Base-by-base conservation (phyloP, 2,329 filamentous ascomycete species). In the Lasiodiplodia theobromae region DNA sequence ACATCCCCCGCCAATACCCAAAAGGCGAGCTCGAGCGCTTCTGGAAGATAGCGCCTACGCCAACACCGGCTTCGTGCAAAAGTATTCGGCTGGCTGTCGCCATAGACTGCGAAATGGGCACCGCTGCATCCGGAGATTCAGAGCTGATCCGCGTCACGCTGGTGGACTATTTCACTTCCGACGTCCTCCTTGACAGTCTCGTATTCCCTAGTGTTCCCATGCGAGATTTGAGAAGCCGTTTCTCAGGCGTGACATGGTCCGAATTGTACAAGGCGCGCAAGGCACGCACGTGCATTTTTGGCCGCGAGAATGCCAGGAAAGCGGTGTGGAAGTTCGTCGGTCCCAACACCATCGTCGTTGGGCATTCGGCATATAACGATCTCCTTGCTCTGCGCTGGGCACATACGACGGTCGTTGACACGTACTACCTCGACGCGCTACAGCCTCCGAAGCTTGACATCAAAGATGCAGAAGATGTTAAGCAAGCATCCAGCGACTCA, bases 61-160 rank as follows among this genome's bases (percentile, higher is more conserved):
- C 57, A 1, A 16, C 5, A 16, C 57, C 37, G 8, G 18, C 2
- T 4, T 21, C 34, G 12, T 3, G 3, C 23, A 18, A 5, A 18
- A 11, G 44, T 2, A 47, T 31, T 16, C 57, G 60, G 8, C 16
- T 74, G 2, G 77, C 75, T 2, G 81, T 88, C 3, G 84, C 82
- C 0, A 75, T 88, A 3, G 86, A 87, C 70, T 88, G 86, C 70
- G 86, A 88, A 71, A 87, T 88, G 85, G 86, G 86, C 18, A 81
- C 78, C 0, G 77, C 82, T 1, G 71, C 72, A 10, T 76, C 76
- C 5, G 81, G 82, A 7, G 84, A 87, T 11, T 74, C 76, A 0
- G 85, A 87, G 70, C 75, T 88, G 8, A 86, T 88, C 68, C 84
- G 86, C 3, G 52, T 88, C 1, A 84, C 83, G 0, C 73, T 82